A percentile compares a stretch with the other conserved stretches of the same genome.
phyloP scores from a whole-genome alignment of 306 rosid species.

The Hippophae tibetana region DNA sequence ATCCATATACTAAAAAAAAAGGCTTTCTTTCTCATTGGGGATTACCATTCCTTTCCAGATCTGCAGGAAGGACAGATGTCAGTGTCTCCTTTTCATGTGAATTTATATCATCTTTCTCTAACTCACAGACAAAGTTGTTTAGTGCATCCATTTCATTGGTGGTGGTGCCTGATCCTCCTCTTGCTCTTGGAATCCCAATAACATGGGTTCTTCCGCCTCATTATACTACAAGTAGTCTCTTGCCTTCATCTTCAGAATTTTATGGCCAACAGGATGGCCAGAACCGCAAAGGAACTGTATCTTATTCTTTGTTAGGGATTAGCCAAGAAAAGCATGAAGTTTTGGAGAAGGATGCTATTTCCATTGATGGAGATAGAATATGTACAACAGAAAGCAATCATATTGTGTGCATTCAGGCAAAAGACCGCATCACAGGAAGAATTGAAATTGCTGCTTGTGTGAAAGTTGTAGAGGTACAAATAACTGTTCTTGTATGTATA shows the following conservation, averaged over 20 bases:
- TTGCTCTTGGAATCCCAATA: constrained; percentile 78
- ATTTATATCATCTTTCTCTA: constrained; percentile 39
- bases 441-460: constrained; percentile 83
- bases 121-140: constrained; percentile 37
- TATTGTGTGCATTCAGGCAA: constrained; percentile 86
- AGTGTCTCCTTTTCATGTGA: constrained; percentile 69
- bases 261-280: constrained; percentile 42
- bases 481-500: constrained; percentile 10
- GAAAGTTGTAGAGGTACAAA: constrained; percentile 70
- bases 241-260: constrained; percentile 59
- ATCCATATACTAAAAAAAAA: no score
- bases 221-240: constrained; percentile 52
- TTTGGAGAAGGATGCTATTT: constrained; percentile 52
- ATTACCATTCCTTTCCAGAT: constrained; percentile 30
- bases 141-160: constrained; percentile 57
- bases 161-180: constrained; percentile 78
- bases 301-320: constrained; percentile 53
- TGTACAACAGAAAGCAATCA: constrained; percentile 56
- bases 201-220: constrained; percentile 97
- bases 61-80: constrained; percentile 74
- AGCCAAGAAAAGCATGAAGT: constrained; percentile 41
- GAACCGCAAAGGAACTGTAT: constrained; percentile 50
- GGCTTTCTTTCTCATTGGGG: constrained; percentile 5
- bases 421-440: constrained; percentile 70
- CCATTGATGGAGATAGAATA: constrained; percentile 67